phyloP scores from a whole-genome alignment of 176 grass and related monocot species.

The Dactylis glomerata region DNA sequence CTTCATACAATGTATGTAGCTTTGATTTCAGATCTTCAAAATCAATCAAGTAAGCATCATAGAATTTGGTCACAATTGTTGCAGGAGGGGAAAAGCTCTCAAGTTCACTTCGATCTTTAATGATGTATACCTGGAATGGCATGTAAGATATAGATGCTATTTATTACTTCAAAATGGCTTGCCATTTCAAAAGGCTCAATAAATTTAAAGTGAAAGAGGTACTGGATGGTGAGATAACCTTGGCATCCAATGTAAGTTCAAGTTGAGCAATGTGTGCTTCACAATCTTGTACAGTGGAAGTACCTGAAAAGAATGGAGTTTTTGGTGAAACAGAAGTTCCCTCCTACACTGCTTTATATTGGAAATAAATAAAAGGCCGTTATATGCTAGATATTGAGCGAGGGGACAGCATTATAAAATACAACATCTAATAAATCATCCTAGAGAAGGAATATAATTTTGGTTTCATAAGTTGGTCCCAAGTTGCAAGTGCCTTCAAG shows the following conservation, averaged over 20 bases:
- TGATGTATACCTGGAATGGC: slow-evolving; percentile 41
- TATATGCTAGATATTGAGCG: neutral
- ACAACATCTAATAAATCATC: neutral
- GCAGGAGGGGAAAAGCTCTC: slow-evolving; percentile 42
- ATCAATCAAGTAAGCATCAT: slow-evolving; percentile 52
- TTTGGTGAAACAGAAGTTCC: slow-evolving; percentile 13
- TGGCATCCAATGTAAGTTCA: slow-evolving; percentile 52
- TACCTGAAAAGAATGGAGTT: slow-evolving; percentile 24
- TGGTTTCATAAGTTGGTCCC: neutral
- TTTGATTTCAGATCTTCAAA: slow-evolving; percentile 47
- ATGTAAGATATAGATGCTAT: slow-evolving; percentile 19
- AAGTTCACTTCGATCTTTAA: slow-evolving; percentile 51
- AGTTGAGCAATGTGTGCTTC: slow-evolving; percentile 51
- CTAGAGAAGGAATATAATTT: slow-evolving; percentile 13
- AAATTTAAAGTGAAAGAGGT: slow-evolving; percentile 7
- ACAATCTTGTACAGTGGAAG: slow-evolving; percentile 39
- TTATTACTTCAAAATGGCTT: neutral
- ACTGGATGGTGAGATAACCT: slow-evolving; percentile 25
- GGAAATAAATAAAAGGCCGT: neutral
- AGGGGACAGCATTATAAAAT: neutral
- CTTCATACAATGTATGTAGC: slow-evolving; percentile 34
- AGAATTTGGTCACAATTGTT: slow-evolving; percentile 49
- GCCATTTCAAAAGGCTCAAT: slow-evolving; percentile 18
- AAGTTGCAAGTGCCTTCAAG: neutral
- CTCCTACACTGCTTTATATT: neutral